Percentiles rank a stretch among this genome's conserved stretches.
phyloP scores from a whole-genome alignment of 1,284 basidiomycete species.

The Cerrena zonata region DNA sequence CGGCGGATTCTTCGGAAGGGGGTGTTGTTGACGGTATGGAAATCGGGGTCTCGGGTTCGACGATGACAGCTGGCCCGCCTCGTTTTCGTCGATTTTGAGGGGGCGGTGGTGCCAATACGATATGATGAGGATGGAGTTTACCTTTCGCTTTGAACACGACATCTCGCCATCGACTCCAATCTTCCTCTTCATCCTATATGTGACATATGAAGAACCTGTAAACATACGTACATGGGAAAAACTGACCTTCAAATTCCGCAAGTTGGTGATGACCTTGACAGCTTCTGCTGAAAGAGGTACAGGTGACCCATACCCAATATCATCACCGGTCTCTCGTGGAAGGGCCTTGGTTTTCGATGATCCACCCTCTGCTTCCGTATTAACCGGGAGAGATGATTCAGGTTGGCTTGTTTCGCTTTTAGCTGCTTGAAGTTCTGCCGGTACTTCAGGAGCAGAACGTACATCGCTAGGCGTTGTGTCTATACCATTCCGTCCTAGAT shows the following conservation, averaged over 20 bases:
- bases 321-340: conserved; percentile 76
- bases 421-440: conserved; percentile 42
- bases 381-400: conserved; percentile 24
- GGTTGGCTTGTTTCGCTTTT: not conserved
- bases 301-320: conserved; percentile 86
- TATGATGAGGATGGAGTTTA: conserved; percentile 43
- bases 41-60: conserved; percentile 7
- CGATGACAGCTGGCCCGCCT: conserved; percentile 38
- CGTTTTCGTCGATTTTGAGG: conserved; percentile 52
- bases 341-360: conserved; percentile 36
- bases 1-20: not conserved
- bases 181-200: conserved; percentile 78
- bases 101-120: conserved; percentile 46
- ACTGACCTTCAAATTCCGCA: conserved; percentile 78
- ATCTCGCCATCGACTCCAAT: conserved; percentile 86
- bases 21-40: not conserved
- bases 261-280: conserved; percentile 75
- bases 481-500: conserved; percentile 77
- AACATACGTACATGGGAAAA: conserved; percentile 6
- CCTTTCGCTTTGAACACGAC: conserved; percentile 74
- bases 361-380: not conserved
- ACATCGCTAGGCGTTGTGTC: conserved; percentile 63
- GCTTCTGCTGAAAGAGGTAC: conserved; percentile 81
- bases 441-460: conserved; percentile 59
- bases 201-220: conserved; percentile 8